Conservation (phyloP, 2,329 filamentous ascomycete genomes). For the Colletotrichum paranaense region DNA sequence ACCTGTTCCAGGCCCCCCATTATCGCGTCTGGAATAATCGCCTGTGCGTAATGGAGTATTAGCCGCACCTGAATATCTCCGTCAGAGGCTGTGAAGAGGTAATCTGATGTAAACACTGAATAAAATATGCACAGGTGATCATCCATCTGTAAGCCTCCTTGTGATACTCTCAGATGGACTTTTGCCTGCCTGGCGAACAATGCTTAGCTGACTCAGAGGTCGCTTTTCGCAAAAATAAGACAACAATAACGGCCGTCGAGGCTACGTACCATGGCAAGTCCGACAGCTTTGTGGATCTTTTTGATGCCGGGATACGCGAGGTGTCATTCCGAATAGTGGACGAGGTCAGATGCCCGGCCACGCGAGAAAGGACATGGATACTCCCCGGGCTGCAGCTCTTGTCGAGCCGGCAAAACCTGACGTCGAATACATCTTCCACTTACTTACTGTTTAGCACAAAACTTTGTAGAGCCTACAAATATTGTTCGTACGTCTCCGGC, state of each 20-base stretch:
- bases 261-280: not conserved
- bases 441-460: not conserved
- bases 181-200: not conserved
- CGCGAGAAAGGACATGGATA: slow-evolving; percentile 24
- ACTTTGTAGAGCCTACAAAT: not conserved
- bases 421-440: not conserved
- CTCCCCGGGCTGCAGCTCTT: slow-evolving; percentile 18
- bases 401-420: not conserved
- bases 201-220: slow-evolving; percentile 2
- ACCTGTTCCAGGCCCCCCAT: not conserved
- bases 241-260: slow-evolving; percentile 12
- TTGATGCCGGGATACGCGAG: slow-evolving; percentile 6
- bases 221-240: slow-evolving; percentile 2
- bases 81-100: slow-evolving; percentile 9
- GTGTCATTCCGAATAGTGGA: slow-evolving; percentile 21
- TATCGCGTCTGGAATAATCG: slow-evolving; percentile 7
- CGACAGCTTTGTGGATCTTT: not conserved
- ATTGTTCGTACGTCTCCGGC: not conserved
- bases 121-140: slow-evolving; percentile 23
- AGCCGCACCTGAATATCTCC: not conserved
- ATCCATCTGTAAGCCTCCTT: slow-evolving; percentile 7
- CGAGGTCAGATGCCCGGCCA: slow-evolving; percentile 12
- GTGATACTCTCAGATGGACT: slow-evolving; percentile 22
- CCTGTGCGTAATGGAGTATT: not conserved
- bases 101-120: not conserved